These are phyloP conservation scores for Dispira simplex DNA, from an alignment of 192 early-diverging fungal genomes.

Conservation along the genomic window DNA sequence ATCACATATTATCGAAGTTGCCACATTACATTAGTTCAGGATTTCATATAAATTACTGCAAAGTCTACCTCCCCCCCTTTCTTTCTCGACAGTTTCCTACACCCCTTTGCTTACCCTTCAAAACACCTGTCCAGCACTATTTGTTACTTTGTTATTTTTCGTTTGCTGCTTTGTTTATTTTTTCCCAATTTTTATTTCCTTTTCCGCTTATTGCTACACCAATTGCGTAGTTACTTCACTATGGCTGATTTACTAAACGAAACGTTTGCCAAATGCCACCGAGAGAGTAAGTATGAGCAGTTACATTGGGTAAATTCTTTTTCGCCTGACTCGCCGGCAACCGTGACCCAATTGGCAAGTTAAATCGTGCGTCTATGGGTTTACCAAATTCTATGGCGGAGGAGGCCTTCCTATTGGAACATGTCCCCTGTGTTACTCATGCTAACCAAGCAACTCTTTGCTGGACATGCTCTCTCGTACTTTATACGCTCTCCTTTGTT, in stretches of 20 bases:
- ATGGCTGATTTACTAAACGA: conserved; percentile 25
- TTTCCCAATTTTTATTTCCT: background rate
- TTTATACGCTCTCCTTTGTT: too few species aligned
- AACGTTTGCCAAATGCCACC: conserved; percentile 24
- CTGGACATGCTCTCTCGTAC: background rate
- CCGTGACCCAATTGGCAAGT: background rate
- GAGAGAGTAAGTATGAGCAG: conserved; percentile 17
- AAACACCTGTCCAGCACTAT: too few species aligned
- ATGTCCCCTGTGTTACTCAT: background rate
- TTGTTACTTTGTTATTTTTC: too few species aligned
- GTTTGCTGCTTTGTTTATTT: background rate
- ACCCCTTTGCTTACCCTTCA: too few species aligned
- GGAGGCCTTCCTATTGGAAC: conserved; percentile 4
- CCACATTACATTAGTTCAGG: too few species aligned
- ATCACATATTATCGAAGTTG: too few species aligned
- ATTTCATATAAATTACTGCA: too few species aligned
- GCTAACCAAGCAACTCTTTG: background rate
- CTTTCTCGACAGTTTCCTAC: too few species aligned
- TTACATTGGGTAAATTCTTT: background rate
- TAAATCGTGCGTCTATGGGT: conserved; percentile 8
- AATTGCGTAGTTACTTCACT: conserved; percentile 10
- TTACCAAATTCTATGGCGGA: conserved; percentile 9
- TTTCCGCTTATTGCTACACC: background rate
- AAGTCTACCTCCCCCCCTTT: too few species aligned
- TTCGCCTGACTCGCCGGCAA: background rate